A percentile compares a stretch with the other conserved stretches of the same genome.
phyloP scores from a whole-genome alignment of 1,139 yeast genomes.

The Magnusiomyces magnusii region DNA sequence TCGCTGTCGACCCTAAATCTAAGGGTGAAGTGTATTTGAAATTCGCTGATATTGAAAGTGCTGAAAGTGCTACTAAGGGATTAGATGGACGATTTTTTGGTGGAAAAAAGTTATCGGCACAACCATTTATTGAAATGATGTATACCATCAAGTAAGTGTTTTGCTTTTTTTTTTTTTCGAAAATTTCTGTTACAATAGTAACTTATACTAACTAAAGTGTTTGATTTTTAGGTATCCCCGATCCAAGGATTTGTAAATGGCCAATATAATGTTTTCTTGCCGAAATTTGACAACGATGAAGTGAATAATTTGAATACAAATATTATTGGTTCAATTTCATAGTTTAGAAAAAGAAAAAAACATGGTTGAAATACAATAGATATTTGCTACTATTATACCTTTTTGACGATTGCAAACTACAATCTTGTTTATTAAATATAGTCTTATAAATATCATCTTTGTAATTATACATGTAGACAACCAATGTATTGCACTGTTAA shows the following conservation, averaged over 20 bases:
- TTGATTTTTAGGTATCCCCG: background rate
- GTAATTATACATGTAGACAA: too few relatives aligned
- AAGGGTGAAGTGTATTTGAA: slow-evolving; percentile 34
- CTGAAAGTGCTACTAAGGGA: slow-evolving; percentile 26
- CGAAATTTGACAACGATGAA: background rate
- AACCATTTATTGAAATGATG: slow-evolving; percentile 32
- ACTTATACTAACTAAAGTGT: background rate
- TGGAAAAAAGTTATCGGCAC: slow-evolving; percentile 31
- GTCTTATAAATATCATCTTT: too few relatives aligned
- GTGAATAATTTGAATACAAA: background rate
- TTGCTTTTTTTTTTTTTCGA: background rate
- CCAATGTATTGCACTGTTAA: too few relatives aligned
- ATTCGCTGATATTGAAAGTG: slow-evolving; percentile 28
- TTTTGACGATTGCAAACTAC: too few relatives aligned
- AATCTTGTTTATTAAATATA: too few relatives aligned
- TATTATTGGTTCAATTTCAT: too few relatives aligned
- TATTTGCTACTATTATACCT: too few relatives aligned
- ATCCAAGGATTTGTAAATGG: slow-evolving; percentile 4
- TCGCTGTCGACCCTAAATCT: slow-evolving; percentile 30
- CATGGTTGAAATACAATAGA: too few relatives aligned
- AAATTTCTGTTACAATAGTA: background rate
- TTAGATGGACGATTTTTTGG: slow-evolving; percentile 36
- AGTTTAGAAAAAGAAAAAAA: too few relatives aligned
- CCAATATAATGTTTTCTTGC: background rate
- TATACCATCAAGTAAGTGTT: slow-evolving; percentile 27